Percentiles rank a stretch among this genome's conserved stretches.
These are phyloP conservation scores for Diplotaxis tenuifolia DNA, from an alignment of 345 rosid species.

Conservation along the genomic window DNA sequence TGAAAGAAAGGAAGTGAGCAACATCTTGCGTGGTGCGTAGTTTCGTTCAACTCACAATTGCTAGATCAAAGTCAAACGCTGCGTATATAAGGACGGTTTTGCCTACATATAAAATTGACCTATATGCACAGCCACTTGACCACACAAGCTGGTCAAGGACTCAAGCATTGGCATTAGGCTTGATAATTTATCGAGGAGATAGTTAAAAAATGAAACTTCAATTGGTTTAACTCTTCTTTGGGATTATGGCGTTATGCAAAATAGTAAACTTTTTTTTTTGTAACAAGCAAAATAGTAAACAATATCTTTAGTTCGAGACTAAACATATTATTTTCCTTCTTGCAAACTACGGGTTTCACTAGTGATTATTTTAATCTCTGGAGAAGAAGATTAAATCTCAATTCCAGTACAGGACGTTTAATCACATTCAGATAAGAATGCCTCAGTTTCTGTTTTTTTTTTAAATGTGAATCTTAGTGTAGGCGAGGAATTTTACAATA, in stretches of 20 bases:
- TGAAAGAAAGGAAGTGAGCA: too few species aligned
- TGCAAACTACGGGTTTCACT: background rate
- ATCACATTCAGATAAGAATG: background rate
- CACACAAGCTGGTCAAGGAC: background rate
- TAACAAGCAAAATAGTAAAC: background rate
- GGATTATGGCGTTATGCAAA: too few species aligned
- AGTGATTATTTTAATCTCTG: background rate
- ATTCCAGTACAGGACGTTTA: background rate
- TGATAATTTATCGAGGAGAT: background rate
- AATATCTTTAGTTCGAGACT: background rate
- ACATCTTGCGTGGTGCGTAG: slow-evolving; percentile 7
- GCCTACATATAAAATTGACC: background rate
- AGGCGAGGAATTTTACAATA: background rate
- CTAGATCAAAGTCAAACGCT: slow-evolving; percentile 27
- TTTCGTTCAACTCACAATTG: slow-evolving; percentile 12
- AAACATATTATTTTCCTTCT: background rate
- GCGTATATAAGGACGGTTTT: slow-evolving; percentile 17
- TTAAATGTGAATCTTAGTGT: background rate
- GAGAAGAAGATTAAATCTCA: background rate
- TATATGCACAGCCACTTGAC: background rate
- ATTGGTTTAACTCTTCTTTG: background rate
- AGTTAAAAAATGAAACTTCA: background rate
- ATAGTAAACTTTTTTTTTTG: too few species aligned
- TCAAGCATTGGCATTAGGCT: background rate
- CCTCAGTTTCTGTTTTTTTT: background rate